Base-by-base conservation (phyloP, 2,329 filamentous ascomycete species). In the Venturia carpophila region DNA sequence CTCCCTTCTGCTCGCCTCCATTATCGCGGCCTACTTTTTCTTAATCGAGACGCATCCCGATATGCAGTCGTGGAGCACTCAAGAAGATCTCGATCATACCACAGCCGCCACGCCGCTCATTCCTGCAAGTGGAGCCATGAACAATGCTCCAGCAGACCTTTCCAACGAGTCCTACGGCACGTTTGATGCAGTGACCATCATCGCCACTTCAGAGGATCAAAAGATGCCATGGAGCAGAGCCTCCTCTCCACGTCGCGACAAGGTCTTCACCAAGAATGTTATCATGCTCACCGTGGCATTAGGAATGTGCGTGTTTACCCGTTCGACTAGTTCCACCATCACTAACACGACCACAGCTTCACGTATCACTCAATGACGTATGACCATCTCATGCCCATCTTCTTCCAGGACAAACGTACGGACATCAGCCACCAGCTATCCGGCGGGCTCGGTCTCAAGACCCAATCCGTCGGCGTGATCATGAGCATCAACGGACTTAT, bases 331-430 rank as follows among this genome's bases (percentile, higher is more conserved):
- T 41, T 5, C 24, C 13, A 3, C 24, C 19, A 49, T 37, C 7
- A 24, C 30, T 55, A 15, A 47, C 27, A 30, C 24, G 9, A 27
- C 15, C 2, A 41, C 42, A 65, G 64, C 39, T 96, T 96, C 78
- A 94, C 91, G 5, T 96, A 96, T 74, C 92, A 97, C 76, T 91
- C 89, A 45, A 97, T 97, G 92, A 92, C 89, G 0, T 97, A 91
- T 76, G 93, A 97, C 72, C 90, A 96, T 73, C 83, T 97, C 0
- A 81, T 96, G 64, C 92, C 92, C 9, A 96, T 97, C 67, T 97
- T 96, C 77, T 85, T 96, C 63, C 92, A 97, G 74, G 92, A 96
- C 70, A 82, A 86, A 49, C 83, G 84, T 39, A 17, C 56, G 74
- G 11, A 68, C 71, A 24, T 49, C 70, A 65, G 68, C 19, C 70